Base-by-base conservation (phyloP, 768 basidiomycete genomes). In the Russula compacta region DNA sequence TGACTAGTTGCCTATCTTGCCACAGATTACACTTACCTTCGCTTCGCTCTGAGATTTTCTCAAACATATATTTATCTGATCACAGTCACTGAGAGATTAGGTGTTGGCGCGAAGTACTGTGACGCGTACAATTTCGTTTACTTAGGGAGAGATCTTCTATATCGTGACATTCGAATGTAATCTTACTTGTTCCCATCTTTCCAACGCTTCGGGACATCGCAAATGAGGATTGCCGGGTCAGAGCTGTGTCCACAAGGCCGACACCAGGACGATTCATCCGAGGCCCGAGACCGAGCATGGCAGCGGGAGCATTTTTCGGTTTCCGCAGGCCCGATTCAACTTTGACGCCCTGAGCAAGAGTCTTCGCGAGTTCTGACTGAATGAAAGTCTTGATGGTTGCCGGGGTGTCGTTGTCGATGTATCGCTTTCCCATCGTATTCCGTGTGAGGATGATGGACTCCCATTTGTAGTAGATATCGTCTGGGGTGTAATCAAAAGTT, bases 21-120 rank as follows among this genome's bases (percentile, higher is more conserved):
- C 12, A 19, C 57, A 54, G 36, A 53, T 11, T 8, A 46, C 11
- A 67, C 71, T 52, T 66, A 92, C 93, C 85, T 79, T 87, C 87
- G 63, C 91, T 87, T 49, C 94, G 78, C 69, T 90, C 89, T 2
- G 83, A 83, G 29, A 88, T 78, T 74, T 91, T 93, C 72, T 98
- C 94, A 69, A 89, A 93, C 94, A 95, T 95, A 71, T 98, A 98
- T 33, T 91, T 66, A 78, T 83, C 84, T 85, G 62, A 32, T 40
- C 11, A 59, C 47, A n/a, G 32, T 15, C 21, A 24, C 38, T 61
- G 55, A 57, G 55, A 57, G 17, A 44, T 40, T 43, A n/a, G 44
- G 42, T 19, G 21, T 14, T 33, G 12, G 40, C 48, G 17, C 29
- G n/a, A 21, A 56, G 24, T 39, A 53, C 19, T 14, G 5, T 29